These are phyloP conservation scores for Botryotinia convoluta DNA, from an alignment of 2,329 filamentous ascomycete genomes.

Conservation along the genomic window DNA sequence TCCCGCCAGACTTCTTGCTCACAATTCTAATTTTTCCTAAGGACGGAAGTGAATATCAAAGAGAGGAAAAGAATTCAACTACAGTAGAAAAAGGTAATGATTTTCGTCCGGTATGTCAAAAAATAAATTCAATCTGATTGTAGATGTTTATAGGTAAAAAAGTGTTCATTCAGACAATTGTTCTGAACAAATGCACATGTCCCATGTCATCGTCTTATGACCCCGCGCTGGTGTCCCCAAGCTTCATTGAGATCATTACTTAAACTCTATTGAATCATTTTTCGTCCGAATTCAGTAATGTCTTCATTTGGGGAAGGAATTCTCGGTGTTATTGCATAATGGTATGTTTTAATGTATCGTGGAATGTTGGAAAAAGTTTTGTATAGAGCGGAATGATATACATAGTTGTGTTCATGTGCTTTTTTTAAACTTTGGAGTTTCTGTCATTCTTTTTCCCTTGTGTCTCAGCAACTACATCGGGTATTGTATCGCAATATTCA, in stretches of 20 bases:
- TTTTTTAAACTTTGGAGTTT: background rate
- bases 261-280: conserved; percentile 10
- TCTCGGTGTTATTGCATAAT: conserved; percentile 11
- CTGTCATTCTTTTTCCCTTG: background rate
- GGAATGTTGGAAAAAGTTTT: background rate
- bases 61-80: background rate
- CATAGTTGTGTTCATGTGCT: background rate
- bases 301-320: background rate
- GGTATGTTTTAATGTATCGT: background rate
- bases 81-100: background rate
- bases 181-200: conserved; percentile 16
- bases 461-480: background rate
- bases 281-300: background rate
- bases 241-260: conserved; percentile 2
- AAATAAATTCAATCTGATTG: background rate
- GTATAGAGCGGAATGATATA: background rate
- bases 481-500: background rate
- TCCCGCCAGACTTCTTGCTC: background rate
- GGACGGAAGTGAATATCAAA: background rate
- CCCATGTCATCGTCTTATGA: conserved; percentile 20
- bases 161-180: background rate
- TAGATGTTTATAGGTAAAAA: background rate
- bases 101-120: background rate
- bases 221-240: background rate
- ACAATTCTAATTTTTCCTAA: background rate